phyloP scores from a whole-genome alignment of 2,329 filamentous ascomycete species.

The Claviceps fusiformis region DNA sequence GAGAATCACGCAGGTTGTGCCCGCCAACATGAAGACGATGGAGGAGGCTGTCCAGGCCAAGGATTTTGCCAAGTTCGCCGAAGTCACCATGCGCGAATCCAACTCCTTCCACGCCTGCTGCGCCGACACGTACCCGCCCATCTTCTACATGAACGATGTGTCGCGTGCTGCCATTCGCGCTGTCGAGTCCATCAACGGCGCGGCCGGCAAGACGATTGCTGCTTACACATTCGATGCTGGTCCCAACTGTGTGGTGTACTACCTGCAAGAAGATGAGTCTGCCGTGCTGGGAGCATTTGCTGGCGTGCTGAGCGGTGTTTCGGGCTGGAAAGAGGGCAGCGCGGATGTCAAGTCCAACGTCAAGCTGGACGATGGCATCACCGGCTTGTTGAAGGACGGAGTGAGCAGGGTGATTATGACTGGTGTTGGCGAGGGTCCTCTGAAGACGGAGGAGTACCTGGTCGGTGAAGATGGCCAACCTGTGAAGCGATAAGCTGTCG shows the following conservation, averaged over 20 bases:
- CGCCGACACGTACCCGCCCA: constrained; percentile 88
- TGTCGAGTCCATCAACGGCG: constrained; percentile 77
- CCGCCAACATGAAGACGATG: constrained; percentile 71
- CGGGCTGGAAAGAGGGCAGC: constrained; percentile 55
- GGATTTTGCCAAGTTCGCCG: constrained; percentile 78
- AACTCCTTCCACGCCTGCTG: constrained; percentile 96
- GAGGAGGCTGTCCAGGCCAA: constrained; percentile 62
- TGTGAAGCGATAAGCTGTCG: constrained; percentile 16
- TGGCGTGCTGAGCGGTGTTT: constrained; percentile 45
- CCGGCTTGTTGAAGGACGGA: constrained; percentile 57
- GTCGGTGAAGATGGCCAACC: constrained; percentile 52
- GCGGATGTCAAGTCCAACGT: constrained; percentile 39
- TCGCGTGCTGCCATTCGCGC: constrained; percentile 74
- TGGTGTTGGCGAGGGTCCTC: constrained; percentile 76
- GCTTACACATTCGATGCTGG: constrained; percentile 98
- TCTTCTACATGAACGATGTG: constrained; percentile 97
- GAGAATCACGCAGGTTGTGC: constrained; percentile 64
- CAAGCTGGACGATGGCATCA: constrained; percentile 51
- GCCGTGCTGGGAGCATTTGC: constrained; percentile 69
- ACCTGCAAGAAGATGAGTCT: constrained; percentile 63
- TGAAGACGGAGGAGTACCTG: constrained; percentile 65
- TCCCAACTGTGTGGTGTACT: constrained; percentile 95
- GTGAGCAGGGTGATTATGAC: constrained; percentile 86
- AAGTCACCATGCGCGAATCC: constrained; percentile 90
- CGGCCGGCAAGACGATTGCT: constrained; percentile 64